Percentiles rank a stretch among this genome's conserved stretches.
These are phyloP conservation scores for Microstegium vimineum DNA, from an alignment of 176 grass and related monocot genomes.

Conservation along the genomic window DNA sequence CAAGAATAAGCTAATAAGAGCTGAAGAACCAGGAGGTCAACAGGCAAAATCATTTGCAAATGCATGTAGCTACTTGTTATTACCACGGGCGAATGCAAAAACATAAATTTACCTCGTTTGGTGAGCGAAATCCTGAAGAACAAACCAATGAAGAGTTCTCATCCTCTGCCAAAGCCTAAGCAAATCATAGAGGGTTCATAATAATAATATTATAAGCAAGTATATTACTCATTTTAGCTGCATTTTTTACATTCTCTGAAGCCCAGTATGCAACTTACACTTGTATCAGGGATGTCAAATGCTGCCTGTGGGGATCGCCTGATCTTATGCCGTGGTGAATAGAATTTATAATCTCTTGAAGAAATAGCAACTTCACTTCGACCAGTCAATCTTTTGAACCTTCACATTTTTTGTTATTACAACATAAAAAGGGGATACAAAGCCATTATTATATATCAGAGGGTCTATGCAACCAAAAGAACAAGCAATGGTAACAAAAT, in stretches of 20 bases:
- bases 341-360: constrained; percentile 89
- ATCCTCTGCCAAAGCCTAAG: constrained; percentile 56
- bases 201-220: background rate
- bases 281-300: constrained; percentile 51
- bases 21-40: background rate
- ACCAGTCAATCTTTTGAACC: constrained; percentile 92
- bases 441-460: background rate
- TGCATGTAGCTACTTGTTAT: background rate
- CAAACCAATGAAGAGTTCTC: constrained; percentile 62
- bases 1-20: background rate
- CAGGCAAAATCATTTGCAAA: constrained; percentile 18
- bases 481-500: background rate
- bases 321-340: constrained; percentile 79
- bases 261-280: constrained; percentile 41
- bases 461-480: background rate
- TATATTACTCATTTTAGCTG: background rate
- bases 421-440: constrained; percentile 1
- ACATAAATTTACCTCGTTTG: constrained; percentile 48
- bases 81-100: background rate
- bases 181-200: constrained; percentile 12
- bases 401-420: constrained; percentile 14
- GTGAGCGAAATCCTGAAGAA: constrained; percentile 60
- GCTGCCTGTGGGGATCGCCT: constrained; percentile 53
- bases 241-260: constrained; percentile 14
- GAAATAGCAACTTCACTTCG: constrained; percentile 56